Conservation (phyloP, 192 early-diverging fungal genomes). For the Coemansia sp. region DNA sequence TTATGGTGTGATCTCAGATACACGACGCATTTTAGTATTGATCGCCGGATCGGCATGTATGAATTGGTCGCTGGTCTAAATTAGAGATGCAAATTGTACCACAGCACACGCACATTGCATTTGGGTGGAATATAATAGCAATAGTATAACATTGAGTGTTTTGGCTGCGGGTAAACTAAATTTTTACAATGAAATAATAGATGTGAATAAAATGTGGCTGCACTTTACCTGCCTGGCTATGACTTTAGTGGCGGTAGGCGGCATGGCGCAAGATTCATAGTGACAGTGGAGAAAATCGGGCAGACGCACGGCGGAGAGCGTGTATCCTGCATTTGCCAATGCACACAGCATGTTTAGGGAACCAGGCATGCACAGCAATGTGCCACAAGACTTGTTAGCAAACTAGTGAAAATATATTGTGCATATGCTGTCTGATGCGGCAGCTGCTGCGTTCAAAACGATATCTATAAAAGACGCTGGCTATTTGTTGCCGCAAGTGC, state of each 20-base stretch:
- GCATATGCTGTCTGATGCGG: background rate
- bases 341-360: background rate
- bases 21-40: background rate
- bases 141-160: background rate
- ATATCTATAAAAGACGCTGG: background rate
- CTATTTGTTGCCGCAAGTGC: background rate
- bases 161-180: background rate
- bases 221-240: background rate
- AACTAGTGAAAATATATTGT: background rate
- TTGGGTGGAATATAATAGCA: background rate
- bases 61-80: background rate
- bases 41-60: background rate
- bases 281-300: background rate
- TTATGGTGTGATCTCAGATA: no score
- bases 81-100: background rate
- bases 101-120: background rate
- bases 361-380: background rate
- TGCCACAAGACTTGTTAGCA: constrained; percentile 5
- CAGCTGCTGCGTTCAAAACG: background rate
- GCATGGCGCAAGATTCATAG: constrained; percentile 1
- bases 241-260: background rate
- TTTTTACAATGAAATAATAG: background rate
- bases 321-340: constrained; percentile 8
- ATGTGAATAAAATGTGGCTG: constrained; percentile 7
- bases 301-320: background rate